Conservation (phyloP, 352 stramenopile species). For the Thalassiosira tumida region DNA sequence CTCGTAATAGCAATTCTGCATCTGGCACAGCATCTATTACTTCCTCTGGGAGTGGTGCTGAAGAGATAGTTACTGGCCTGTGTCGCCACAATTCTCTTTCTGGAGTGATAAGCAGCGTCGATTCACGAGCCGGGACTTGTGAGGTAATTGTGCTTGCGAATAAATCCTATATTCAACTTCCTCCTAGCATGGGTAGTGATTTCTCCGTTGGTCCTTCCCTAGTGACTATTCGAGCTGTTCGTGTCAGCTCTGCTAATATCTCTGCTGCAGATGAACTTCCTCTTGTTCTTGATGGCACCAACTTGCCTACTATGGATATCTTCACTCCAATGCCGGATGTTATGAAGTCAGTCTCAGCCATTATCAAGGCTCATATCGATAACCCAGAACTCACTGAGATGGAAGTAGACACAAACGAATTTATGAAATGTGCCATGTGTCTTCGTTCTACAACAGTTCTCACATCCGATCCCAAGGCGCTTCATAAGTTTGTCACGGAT, state of each 20-base stretch:
- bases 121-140: slow-evolving; percentile 86
- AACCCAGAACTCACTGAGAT: slow-evolving; percentile 26
- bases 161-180: slow-evolving; percentile 56
- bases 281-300: slow-evolving; percentile 62
- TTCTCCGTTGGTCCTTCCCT: slow-evolving; percentile 1
- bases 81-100: slow-evolving; percentile 82
- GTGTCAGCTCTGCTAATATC: slow-evolving; percentile 71
- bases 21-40: slow-evolving; percentile 51
- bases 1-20: slow-evolving; percentile 33
- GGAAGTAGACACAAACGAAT: slow-evolving; percentile 34
- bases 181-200: slow-evolving; percentile 11
- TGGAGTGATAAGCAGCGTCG: slow-evolving; percentile 89
- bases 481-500: slow-evolving; percentile 58
- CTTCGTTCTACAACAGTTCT: slow-evolving; percentile 76
- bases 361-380: slow-evolving; percentile 23
- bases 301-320: slow-evolving; percentile 52
- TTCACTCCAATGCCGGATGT: slow-evolving; percentile 62
- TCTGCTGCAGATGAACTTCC: slow-evolving; percentile 78
- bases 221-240: slow-evolving; percentile 79
- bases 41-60: slow-evolving; percentile 84
- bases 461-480: slow-evolving; percentile 61
- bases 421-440: slow-evolving; percentile 76
- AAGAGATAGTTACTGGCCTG: slow-evolving; percentile 87
- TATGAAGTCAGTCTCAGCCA: slow-evolving; percentile 51
- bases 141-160: slow-evolving; percentile 87